Percentiles rank a stretch among this genome's conserved stretches.
These are phyloP conservation scores for Termitomyces sp. DNA, from an alignment of 768 basidiomycete species.

Conservation along the genomic window DNA sequence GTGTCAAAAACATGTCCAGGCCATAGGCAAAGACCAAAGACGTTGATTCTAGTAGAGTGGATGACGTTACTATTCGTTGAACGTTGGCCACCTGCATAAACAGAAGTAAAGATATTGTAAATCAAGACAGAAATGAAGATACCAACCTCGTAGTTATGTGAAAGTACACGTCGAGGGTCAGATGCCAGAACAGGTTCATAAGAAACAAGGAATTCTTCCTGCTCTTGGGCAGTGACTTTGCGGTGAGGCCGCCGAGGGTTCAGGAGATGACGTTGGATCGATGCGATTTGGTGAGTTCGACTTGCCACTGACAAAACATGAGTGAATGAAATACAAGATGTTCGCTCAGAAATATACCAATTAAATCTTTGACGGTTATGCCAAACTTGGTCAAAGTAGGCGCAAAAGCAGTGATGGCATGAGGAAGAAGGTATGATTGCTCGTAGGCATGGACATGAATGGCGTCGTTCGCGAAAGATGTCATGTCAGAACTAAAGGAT, in stretches of 20 bases:
- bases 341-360: conserved; percentile 47
- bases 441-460: conserved; percentile 55
- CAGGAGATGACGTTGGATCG: conserved; percentile 66
- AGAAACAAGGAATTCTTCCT: conserved; percentile 80
- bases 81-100: conserved; percentile 57
- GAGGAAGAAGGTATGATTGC: conserved; percentile 66
- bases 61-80: conserved; percentile 68
- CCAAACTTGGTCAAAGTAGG: conserved; percentile 86
- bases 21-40: conserved; percentile 85
- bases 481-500: conserved; percentile 35
- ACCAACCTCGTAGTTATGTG: conserved; percentile 41
- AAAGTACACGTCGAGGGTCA: conserved; percentile 54
- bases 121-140: neutral
- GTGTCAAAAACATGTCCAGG: conserved; percentile 84
- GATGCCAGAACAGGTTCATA: conserved; percentile 79
- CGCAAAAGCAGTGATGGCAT: conserved; percentile 62
- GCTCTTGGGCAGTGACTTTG: conserved; percentile 71
- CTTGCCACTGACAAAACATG: conserved; percentile 58
- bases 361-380: conserved; percentile 79
- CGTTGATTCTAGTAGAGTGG: conserved; percentile 87
- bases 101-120: neutral
- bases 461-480: conserved; percentile 44
- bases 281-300: conserved; percentile 65
- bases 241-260: conserved; percentile 79
- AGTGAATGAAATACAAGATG: neutral